Percentiles rank a stretch among this genome's conserved stretches.
phyloP scores from a whole-genome alignment of 129 eudicot species.

The Daucus carota region DH1_v3.0 NC_030386.2:33306001-33306500 shows the following conservation, averaged over 20 bases:
- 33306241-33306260: slow-evolving; percentile 10
- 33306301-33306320: background rate
- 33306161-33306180: no score
- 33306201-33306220: background rate
- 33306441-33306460: background rate
- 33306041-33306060: slow-evolving; percentile 68
- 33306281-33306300: background rate
- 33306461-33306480: background rate
- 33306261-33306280: background rate
- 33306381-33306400: background rate
- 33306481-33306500: background rate
- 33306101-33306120: background rate
- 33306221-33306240: background rate
- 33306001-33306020: slow-evolving; percentile 62
- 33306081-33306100: background rate
- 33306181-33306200: no score
- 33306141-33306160: background rate
- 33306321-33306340: slow-evolving; percentile 4
- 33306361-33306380: background rate
- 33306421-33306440: background rate
- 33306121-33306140: background rate
- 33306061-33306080: slow-evolving; percentile 24
- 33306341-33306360: background rate
- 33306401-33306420: background rate
- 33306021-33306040: slow-evolving; percentile 82